Conservation (phyloP, 1,284 basidiomycete genomes). For the Puccinia novopanici region DNA sequence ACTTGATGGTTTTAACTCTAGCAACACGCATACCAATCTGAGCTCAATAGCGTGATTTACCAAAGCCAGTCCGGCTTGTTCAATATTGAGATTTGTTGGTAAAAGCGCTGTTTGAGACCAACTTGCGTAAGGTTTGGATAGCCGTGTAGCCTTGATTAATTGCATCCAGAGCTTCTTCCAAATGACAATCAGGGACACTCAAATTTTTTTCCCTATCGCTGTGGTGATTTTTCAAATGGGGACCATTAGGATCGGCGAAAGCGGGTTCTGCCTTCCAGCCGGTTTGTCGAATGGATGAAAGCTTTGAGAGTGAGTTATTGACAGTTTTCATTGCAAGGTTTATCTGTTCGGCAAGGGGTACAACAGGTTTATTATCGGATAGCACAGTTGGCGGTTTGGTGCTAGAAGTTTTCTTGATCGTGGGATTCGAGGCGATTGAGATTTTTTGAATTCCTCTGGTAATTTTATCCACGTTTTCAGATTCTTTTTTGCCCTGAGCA, state of each 20-base stretch:
- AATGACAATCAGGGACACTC: background rate
- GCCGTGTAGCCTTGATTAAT: constrained; percentile 34
- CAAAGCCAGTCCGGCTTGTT: constrained; percentile 42
- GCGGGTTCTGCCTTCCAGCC: constrained; percentile 38
- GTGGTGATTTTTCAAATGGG: background rate
- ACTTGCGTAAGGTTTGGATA: constrained; percentile 31
- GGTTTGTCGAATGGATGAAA: constrained; percentile 25
- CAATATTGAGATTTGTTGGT: constrained; percentile 9
- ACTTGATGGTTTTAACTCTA: background rate
- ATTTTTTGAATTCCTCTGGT: constrained; percentile 20
- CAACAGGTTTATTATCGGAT: constrained; percentile 1
- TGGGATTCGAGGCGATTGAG: background rate
- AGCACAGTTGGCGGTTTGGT: background rate
- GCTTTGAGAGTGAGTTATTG: constrained; percentile 31
- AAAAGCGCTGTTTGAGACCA: constrained; percentile 3
- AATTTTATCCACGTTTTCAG: constrained; percentile 15
- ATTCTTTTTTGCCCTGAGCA: background rate
- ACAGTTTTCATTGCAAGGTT: constrained; percentile 41
- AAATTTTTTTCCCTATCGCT: background rate
- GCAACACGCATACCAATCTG: constrained; percentile 23
- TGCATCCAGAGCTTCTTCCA: constrained; percentile 17
- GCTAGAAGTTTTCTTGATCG: constrained; percentile 7
- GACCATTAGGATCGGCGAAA: background rate
- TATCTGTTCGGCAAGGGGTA: constrained; percentile 23
- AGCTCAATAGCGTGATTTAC: constrained; percentile 49